Evolutionary conservation across 1,284 basidiomycete species (phyloP).

Genomic region (Cutaneotrichosporon cavernicola): DNA sequence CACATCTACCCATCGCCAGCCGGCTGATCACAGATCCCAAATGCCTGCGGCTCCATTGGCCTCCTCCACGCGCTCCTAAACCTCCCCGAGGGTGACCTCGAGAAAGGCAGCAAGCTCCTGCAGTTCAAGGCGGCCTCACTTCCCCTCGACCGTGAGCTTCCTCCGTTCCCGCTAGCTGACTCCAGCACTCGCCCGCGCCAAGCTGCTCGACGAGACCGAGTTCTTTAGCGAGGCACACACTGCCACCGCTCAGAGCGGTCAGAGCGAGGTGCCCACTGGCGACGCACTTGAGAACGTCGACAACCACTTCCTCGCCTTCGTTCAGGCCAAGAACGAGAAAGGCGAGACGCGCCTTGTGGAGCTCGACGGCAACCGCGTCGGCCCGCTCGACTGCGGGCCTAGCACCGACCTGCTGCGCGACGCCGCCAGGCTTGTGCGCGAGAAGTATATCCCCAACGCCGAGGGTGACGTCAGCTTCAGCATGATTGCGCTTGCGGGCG

Average conservation of each 20-base stretch:
- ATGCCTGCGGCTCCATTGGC: constrained; percentile 87
- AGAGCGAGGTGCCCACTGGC: constrained; percentile 58
- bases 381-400: constrained; percentile 74
- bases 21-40: constrained; percentile 62
- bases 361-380: constrained; percentile 69
- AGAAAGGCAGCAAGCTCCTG: constrained; percentile 33
- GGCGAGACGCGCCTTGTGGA: constrained; percentile 65
- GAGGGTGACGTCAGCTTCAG: constrained; percentile 51
- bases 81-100: constrained; percentile 35
- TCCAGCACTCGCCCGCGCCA: constrained; percentile 63
- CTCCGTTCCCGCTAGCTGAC: constrained; percentile 4
- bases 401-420: constrained; percentile 67
- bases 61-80: constrained; percentile 67
- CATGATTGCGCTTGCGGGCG: constrained; percentile 52
- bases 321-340: constrained; percentile 58
- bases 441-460: constrained; percentile 60
- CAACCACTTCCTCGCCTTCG: constrained; percentile 81
- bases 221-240: constrained; percentile 75
- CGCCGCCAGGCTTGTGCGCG: constrained; percentile 65
- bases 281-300: constrained; percentile 60
- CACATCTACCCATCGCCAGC: neutral
- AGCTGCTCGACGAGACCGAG: constrained; percentile 68
- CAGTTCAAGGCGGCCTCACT: constrained; percentile 47
- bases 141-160: constrained; percentile 33
- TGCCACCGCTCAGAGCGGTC: constrained; percentile 66